Evolutionary conservation across 1,284 basidiomycete genomes (phyloP).

Genomic region (Anthracocystis walkeri): DNA sequence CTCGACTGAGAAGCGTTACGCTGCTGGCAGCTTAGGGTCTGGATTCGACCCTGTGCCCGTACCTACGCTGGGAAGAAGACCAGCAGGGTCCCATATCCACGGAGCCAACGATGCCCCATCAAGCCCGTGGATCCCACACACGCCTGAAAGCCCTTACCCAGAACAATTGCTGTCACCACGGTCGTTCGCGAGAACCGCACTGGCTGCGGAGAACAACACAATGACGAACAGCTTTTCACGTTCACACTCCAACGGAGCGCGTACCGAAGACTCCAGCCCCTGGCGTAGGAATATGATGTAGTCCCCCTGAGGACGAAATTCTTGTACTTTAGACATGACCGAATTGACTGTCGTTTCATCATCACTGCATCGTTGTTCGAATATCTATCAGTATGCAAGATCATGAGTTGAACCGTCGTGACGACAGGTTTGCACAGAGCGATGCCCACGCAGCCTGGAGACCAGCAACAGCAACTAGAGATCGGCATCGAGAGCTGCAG

Average conservation of each 20-base stretch:
- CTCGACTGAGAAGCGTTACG: not conserved
- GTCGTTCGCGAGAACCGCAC: conserved; percentile 7
- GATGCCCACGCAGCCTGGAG: too few species aligned
- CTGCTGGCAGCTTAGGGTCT: not conserved
- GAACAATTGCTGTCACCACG: conserved; percentile 20
- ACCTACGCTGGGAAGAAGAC: conserved; percentile 5
- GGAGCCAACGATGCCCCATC: not conserved
- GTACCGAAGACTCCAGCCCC: not conserved
- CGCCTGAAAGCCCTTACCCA: conserved; percentile 33
- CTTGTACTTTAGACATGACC: not conserved
- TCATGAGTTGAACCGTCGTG: too few species aligned
- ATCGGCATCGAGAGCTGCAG: too few species aligned
- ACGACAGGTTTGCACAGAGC: too few species aligned
- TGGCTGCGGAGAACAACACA: not conserved
- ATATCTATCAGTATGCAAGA: too few species aligned
- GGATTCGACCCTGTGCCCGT: conserved; percentile 11
- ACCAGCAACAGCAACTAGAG: too few species aligned
- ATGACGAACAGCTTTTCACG: not conserved
- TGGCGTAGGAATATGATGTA: not conserved
- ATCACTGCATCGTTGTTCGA: too few species aligned
- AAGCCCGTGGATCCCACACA: conserved; percentile 32
- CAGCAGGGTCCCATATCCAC: not conserved
- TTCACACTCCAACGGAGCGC: not conserved
- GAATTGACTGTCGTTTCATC: too few species aligned
- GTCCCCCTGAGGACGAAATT: too few species aligned